Conservation (phyloP, 805 yeast species). For the Candida vaughaniae region DNA sequence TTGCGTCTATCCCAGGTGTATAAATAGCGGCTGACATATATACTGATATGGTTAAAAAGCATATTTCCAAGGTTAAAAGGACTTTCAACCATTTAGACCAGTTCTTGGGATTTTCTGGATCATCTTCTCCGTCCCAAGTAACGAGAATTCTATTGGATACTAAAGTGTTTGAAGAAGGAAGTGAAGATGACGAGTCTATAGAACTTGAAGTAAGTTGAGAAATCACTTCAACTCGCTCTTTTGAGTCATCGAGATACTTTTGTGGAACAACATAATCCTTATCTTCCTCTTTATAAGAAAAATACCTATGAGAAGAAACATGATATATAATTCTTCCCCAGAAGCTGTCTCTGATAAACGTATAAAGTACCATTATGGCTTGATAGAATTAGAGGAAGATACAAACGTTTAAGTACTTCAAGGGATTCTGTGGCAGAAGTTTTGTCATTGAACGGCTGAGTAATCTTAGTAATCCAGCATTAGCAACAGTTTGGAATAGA, state of each 20-base stretch:
- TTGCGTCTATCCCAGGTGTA: constrained; percentile 50
- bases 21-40: constrained; percentile 58
- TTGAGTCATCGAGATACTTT: too few species aligned
- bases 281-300: constrained; percentile 3
- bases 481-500: too few species aligned
- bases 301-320: constrained; percentile 1
- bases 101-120: constrained; percentile 54
- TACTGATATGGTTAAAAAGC: constrained; percentile 25
- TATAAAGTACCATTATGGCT: too few species aligned
- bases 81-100: constrained; percentile 48
- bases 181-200: too few species aligned
- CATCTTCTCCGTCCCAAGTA: constrained; percentile 26
- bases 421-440: too few species aligned
- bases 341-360: constrained; percentile 4
- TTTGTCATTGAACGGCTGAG: too few species aligned
- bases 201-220: too few species aligned
- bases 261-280: constrained; percentile 10
- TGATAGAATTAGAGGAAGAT: too few species aligned
- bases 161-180: too few species aligned
- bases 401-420: too few species aligned
- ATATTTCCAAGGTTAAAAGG: constrained; percentile 28
- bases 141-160: constrained; percentile 3
- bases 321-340: constrained; percentile 4
- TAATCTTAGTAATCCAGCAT: too few species aligned
- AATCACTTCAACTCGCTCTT: too few species aligned